Evolutionary conservation across 495 filamentous ascomycete species (phyloP), one percentile per base, ranked within the genome.

Genomic region (Hyaloscypha bicolor): DNA sequence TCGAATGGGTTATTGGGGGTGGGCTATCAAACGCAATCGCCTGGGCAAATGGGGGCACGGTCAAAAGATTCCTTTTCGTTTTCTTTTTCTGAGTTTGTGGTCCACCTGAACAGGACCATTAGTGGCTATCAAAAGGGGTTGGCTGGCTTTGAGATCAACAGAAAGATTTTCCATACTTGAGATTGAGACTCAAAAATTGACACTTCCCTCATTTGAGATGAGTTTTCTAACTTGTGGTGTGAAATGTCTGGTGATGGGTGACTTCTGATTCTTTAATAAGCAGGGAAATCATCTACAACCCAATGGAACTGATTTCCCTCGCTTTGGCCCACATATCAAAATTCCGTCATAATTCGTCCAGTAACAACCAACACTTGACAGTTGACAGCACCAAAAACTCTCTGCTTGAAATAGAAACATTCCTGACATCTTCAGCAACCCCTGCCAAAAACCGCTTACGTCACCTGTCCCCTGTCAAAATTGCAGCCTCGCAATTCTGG

Each of bases 11-110:
- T 29, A 25, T 9, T 16, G 53, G 53, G 21, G 65, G 66, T 68
- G 61, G 64, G 37, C 51, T 37, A 60, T 60, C 56, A 60, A 32
- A 35, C 59, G 65, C 65, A 64, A 66, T 53, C 37, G 35, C 66
- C 39, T 55, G 63, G 67, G 65, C 63, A 60, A 65, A 66, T 56
- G 70, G 35, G 25, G 71, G 69, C 57, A 70, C 57, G 68, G 65
- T 69, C 64, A 71, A 72, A 74, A 71, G 67, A 72, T 69, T 72
- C 67, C 56, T 68, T 70, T 74, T 72, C 62, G 60, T 65, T 74
- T 68, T 14, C 21, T 29, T 55, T 48, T 48, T 12, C 16, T 48
- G 42, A 48, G 42, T 48, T 48, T 59, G 58, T 57, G 65, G 65
- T 62, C 57, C 42, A 48, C 9, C 16, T 14, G 42, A 48, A 63